Base-by-base conservation (phyloP, 164 flowering plant species). In the grape (Vitis vinifera) region DNA sequence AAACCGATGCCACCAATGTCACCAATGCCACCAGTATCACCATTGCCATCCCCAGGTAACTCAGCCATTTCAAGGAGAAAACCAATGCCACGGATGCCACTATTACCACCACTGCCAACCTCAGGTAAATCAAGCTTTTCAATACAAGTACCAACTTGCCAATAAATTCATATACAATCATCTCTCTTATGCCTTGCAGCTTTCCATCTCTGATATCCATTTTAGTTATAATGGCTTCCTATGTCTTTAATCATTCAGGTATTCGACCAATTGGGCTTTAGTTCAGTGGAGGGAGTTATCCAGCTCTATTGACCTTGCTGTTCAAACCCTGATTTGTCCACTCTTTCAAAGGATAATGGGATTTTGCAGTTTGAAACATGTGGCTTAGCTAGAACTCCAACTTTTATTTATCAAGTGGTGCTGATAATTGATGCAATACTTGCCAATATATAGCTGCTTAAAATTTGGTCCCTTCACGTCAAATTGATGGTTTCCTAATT, bases 1-100 rank as follows among this genome's bases (percentile, higher is more conserved):
- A 80, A 65, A 30, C 83, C 81, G 16, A 78, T 77, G 77, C 80
- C 79, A 66, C 44, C 44, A 37, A 37, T 37, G 44, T 37, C 44
- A 0, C 44, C 7, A 37, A 74, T 61, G 73, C 74, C 74, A 64
- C 68, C 68, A 56, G 7, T 37, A 37, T 3, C 44, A 37, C 44
- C 44, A 37, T 37, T 37, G 7, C 44, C 44, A 37, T 37, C 44
- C 44, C 44, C 7, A 23, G 27, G 44, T 37, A 37, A 37, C 44
- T 37, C 7, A 6, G 44, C 7, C 44, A 58, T 58, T 9, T 63
- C 71, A 15, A 59, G 23, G 65, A 47, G 19, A 67, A 55, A 8
- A 31, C 12, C 70, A 16, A 58, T 51, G 71, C 71, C 71, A 68
- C 44, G 44, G 44, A 37, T 37, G 44, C 44, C 44, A 37, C 44